Evolutionary conservation across 768 basidiomycete species (phyloP).

Genomic region (Naematelia encephala): DNA sequence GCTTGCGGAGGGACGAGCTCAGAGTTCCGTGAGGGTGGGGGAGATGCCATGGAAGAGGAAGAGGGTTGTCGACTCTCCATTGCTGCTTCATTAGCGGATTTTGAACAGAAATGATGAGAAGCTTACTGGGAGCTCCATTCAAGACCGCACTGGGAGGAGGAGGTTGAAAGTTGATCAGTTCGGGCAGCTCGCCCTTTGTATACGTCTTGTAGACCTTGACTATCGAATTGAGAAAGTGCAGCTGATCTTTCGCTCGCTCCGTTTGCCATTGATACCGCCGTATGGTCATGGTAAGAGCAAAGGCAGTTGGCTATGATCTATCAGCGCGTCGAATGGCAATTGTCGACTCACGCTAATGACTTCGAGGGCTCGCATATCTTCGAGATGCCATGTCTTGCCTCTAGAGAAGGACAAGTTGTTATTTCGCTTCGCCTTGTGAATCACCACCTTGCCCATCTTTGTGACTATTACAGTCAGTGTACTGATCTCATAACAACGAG

Average conservation of each 20-base stretch:
- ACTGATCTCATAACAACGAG: constrained; percentile 40
- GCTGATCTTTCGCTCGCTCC: constrained; percentile 69
- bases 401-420: constrained; percentile 92
- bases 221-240: constrained; percentile 64
- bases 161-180: constrained; percentile 39
- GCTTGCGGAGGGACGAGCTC: constrained; percentile 28
- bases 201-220: constrained; percentile 55
- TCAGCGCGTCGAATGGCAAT: constrained; percentile 1
- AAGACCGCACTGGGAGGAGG: constrained; percentile 8
- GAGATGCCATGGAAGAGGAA: constrained; percentile 14
- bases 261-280: constrained; percentile 83
- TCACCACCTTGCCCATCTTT: constrained; percentile 49
- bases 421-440: constrained; percentile 97
- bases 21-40: constrained; percentile 14
- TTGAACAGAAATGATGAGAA: not conserved
- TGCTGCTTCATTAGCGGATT: not conserved
- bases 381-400: constrained; percentile 89
- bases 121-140: constrained; percentile 3
- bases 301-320: constrained; percentile 45
- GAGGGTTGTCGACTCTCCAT: constrained; percentile 13
- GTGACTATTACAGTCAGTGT: constrained; percentile 27
- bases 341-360: constrained; percentile 61
- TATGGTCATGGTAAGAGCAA: constrained; percentile 81
- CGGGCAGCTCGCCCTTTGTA: constrained; percentile 42
- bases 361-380: constrained; percentile 76